Percentiles rank a stretch among this genome's conserved stretches.
Evolutionary conservation across 1,284 basidiomycete genomes (phyloP).

Genomic region (Ceratobasidium sp.): DNA sequence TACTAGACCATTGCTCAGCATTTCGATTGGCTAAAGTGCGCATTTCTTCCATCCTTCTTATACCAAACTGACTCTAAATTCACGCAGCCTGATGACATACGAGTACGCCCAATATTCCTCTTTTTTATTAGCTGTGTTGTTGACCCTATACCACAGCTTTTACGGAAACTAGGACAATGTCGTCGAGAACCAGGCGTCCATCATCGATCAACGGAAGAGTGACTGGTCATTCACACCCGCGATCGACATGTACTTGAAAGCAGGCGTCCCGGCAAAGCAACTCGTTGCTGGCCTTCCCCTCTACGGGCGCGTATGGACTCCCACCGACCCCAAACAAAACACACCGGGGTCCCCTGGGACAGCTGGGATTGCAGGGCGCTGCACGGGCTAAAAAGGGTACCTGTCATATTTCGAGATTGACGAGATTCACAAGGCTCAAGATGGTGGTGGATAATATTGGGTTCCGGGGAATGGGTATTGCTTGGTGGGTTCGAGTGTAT

Average conservation of each 20-base stretch:
- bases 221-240: conserved; percentile 15
- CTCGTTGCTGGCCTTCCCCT: conserved; percentile 17
- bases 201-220: background rate
- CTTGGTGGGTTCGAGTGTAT: background rate
- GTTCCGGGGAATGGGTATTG: conserved; percentile 16
- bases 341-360: conserved; percentile 12
- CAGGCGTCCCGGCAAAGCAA: background rate
- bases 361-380: conserved; percentile 17
- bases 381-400: conserved; percentile 17
- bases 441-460: background rate
- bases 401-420: conserved; percentile 10
- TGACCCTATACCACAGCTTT: background rate
- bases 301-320: conserved; percentile 21
- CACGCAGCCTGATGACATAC: background rate
- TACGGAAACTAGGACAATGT: conserved; percentile 27
- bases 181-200: conserved; percentile 17
- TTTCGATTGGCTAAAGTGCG: conserved; percentile 13
- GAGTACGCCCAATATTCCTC: background rate
- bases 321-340: background rate
- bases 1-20: background rate
- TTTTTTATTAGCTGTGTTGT: no score
- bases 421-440: background rate
- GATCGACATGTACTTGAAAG: conserved; percentile 4
- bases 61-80: background rate
- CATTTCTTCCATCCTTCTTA: background rate